Evolutionary conservation across 257 asterid species (phyloP), one percentile per base, ranked within the genome.

Genomic region (Solanum chiquidenum): DNA sequence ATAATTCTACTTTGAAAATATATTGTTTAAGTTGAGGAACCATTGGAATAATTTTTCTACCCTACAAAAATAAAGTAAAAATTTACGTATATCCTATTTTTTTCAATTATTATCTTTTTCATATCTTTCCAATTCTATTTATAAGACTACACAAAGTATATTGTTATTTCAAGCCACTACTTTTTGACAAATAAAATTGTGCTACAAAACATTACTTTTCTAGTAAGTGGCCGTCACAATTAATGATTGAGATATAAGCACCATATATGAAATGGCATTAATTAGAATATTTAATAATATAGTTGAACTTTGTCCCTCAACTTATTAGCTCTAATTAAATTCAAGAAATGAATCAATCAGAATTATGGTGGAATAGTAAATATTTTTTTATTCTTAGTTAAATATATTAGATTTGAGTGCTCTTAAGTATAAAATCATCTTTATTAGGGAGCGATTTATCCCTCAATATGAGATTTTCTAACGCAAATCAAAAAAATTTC

Each of bases 401-500:
- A 52, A 52, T 2, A 0, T 14, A 0, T 52, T 7, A 1, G 0
- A 5, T 52, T 52, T 0, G 8, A 16, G 0, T 52, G 0, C 3
- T 6, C 0, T 16, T 2, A 1, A 5, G 3, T 52, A 16, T 0
- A 52, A 52, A 52, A 0, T 16, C 1, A 0, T 52, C 3, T 52
- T 52, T 52, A 0, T 52, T 16, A 16, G 0, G 0, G 0, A 52
- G 1, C 0, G 1, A 0, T 5, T 52, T 52, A 52, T 0, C 1
- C 0, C 23, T 16, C 3, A 2, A 2, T 52, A 1, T 52, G 4
- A 16, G 0, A 16, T 14, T 16, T 49, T 49, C 0, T 0, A 0
- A 49, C 3, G 1, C 8, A 6, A 49, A 14, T 49, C 1, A 14
- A 49, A 29, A 29, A 29, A 29, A 29, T 1, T 49, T 5, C 3